Percentiles rank a stretch among this genome's conserved stretches.
Conservation (phyloP, 768 basidiomycete species). For the Naganishia kalamii region DNA sequence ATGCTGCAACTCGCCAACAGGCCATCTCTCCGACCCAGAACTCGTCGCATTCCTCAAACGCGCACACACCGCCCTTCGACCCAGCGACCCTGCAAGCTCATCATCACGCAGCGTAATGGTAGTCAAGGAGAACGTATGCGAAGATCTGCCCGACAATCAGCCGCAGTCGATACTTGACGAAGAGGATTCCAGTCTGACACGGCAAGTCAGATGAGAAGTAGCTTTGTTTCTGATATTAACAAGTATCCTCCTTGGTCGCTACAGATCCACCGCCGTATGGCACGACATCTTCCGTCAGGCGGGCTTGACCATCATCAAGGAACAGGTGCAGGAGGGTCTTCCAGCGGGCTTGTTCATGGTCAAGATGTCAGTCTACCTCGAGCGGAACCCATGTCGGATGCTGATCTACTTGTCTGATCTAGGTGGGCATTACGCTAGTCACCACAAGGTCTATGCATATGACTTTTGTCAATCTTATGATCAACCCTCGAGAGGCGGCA, state of each 20-base stretch:
- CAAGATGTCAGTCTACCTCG: slow-evolving; percentile 60
- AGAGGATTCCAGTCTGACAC: slow-evolving; percentile 80
- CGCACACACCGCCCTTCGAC: slow-evolving; percentile 58
- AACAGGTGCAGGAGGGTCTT: slow-evolving; percentile 76
- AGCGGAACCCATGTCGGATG: background rate
- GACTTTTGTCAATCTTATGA: no score
- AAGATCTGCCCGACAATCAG: slow-evolving; percentile 53
- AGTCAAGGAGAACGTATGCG: slow-evolving; percentile 85
- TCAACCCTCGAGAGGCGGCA: no score
- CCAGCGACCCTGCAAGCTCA: slow-evolving; percentile 5
- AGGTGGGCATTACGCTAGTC: slow-evolving; percentile 9
- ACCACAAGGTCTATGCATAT: no score
- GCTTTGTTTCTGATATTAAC: slow-evolving; percentile 20
- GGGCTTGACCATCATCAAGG: slow-evolving; percentile 63
- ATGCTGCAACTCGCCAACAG: slow-evolving; percentile 15
- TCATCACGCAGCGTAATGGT: slow-evolving; percentile 54
- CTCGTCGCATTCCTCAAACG: slow-evolving; percentile 69
- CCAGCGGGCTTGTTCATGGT: slow-evolving; percentile 74
- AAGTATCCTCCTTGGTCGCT: background rate
- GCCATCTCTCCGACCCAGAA: slow-evolving; percentile 68
- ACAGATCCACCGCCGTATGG: slow-evolving; percentile 78
- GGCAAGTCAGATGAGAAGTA: slow-evolving; percentile 52
- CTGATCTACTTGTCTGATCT: background rate
- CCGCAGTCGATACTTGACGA: slow-evolving; percentile 62
- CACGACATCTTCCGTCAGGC: slow-evolving; percentile 66